A percentile compares a stretch with the other conserved stretches of the same genome.
Conservation (phyloP, 768 basidiomycete genomes). For the Boletus huronensis region DNA sequence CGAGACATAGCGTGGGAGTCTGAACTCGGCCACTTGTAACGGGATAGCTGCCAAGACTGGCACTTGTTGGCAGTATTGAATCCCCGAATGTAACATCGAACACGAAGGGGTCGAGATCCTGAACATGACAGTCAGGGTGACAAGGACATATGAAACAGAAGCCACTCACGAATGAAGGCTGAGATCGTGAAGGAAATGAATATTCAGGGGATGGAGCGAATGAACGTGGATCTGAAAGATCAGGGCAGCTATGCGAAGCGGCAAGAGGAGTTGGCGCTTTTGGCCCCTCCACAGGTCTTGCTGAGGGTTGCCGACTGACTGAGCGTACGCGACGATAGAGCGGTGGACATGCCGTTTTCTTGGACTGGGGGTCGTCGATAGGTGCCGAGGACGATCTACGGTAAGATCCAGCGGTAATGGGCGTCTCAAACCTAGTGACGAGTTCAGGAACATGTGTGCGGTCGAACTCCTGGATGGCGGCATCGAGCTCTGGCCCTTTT, state of each 20-base stretch:
- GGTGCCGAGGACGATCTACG: constrained; percentile 66
- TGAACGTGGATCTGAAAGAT: constrained; percentile 33
- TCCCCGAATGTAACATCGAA: constrained; percentile 30
- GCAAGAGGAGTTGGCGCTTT: constrained; percentile 6
- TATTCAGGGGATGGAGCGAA: constrained; percentile 31
- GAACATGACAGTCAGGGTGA: neutral
- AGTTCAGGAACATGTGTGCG: constrained; percentile 52
- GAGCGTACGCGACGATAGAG: constrained; percentile 21
- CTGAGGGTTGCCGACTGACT: constrained; percentile 22
- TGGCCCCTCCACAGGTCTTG: neutral
- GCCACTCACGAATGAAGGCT: constrained; percentile 48
- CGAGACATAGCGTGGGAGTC: constrained; percentile 37
- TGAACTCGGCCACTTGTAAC: constrained; percentile 21
- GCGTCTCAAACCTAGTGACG: constrained; percentile 69
- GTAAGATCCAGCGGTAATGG: constrained; percentile 68
- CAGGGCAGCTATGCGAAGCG: constrained; percentile 25
- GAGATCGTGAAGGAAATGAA: constrained; percentile 35
- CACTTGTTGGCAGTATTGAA: constrained; percentile 23
- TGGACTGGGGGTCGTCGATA: constrained; percentile 38
- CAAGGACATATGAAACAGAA: neutral
- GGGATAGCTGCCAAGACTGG: constrained; percentile 22
- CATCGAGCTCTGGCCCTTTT: constrained; percentile 57
- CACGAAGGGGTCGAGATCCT: constrained; percentile 31
- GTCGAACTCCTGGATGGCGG: constrained; percentile 60
- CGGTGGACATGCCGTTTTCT: constrained; percentile 28